These are phyloP conservation scores for Trichoderma erinaceum DNA, from an alignment of 495 filamentous ascomycete genomes.

Conservation along the genomic window DNA sequence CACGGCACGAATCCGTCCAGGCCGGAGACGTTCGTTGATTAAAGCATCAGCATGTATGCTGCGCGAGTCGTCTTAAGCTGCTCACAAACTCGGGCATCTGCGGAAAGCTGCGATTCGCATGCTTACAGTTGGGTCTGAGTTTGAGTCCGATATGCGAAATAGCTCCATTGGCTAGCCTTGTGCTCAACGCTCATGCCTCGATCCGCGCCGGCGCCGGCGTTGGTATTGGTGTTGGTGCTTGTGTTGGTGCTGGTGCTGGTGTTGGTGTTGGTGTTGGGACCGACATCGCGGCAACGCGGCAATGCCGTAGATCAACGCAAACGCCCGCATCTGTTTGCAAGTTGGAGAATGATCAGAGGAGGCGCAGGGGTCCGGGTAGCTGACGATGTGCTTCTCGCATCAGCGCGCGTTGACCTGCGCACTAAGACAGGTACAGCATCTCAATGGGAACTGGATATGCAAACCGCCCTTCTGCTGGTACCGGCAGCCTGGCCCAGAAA, in stretches of 20 bases:
- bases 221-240: neutral
- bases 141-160: too few relatives aligned
- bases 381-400: neutral
- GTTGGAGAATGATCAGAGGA: neutral
- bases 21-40: neutral
- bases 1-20: neutral
- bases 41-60: neutral
- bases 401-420: neutral
- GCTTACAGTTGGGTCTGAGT: too few relatives aligned
- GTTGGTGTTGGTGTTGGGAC: too few relatives aligned
- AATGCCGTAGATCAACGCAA: neutral
- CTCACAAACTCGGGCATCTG: too few relatives aligned
- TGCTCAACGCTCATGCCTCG: neutral
- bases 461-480: neutral
- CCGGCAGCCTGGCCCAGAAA: slow-evolving; percentile 1
- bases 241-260: too few relatives aligned
- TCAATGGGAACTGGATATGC: neutral
- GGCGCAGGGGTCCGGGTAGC: neutral
- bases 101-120: too few relatives aligned
- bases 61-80: neutral
- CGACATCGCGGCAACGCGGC: neutral
- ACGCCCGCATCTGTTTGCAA: neutral
- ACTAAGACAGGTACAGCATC: neutral
- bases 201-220: neutral
- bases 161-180: neutral